Evolutionary conservation across 1,284 basidiomycete species (phyloP), one percentile per base, ranked within the genome.

Genomic region (Apiotrichum gracile): DNA sequence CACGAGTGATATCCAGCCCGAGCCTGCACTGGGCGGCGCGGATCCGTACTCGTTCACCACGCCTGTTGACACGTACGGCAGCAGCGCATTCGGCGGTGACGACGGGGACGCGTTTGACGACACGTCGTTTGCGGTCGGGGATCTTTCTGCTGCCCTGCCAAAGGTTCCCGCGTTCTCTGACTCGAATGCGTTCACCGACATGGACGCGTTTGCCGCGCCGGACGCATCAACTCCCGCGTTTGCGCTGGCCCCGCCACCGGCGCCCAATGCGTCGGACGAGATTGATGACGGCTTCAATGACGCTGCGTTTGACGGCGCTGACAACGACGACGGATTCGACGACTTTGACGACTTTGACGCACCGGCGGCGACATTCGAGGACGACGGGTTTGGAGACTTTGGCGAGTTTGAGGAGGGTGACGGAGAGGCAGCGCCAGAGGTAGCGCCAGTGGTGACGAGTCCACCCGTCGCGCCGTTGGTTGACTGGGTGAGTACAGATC

Each of bases 311-410:
- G 31, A 29, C 17, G 34, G 21, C 26, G 34, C 19, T 9, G 40
- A 37, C 29, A 48, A 25, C 55, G 81, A 83, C 58, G 85, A 86
- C 57, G 84, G 85, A 57, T 87, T 87, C 67, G 82, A 81, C 55
- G 79, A 82, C 12, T 80, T 83, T 54, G 69, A 69, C 39, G 55
- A 38, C 46, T 47, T 46, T 37, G 45, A 46, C 24, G 31, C 43
- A 12, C 49, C 52, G 10, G 33, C 45, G 24, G 24, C 45, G 21
- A 19, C 21, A 57, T 87, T 86, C 67, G 82, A 81, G 56, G 79
- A 82, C 51, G 69, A 70, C 34, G 55, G 85, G 58, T 87, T 86
- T 68, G 81, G 81, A 52, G 79, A 91, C 66, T 92, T 92, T 77
- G 89, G 86, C 51, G 88, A 88, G 43, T 77, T 74, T 47, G 70